Conservation (phyloP, 2,329 filamentous ascomycete genomes). For the Lasiodiplodia citricola region DNA sequence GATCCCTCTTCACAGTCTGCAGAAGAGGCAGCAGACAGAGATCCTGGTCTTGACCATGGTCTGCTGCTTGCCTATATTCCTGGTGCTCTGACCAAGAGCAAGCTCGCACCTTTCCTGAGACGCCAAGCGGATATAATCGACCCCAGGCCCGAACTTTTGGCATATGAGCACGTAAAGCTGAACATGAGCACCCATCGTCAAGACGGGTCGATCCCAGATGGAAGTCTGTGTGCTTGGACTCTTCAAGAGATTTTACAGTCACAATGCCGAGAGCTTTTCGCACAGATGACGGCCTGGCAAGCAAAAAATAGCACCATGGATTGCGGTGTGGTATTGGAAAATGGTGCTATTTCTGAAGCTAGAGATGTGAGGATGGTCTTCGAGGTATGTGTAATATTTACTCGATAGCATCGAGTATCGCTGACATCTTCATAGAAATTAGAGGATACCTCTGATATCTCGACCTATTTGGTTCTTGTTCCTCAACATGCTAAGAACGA, state of each 20-base stretch:
- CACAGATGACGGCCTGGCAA: slow-evolving; percentile 52
- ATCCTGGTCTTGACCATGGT: slow-evolving; percentile 74
- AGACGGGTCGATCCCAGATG: slow-evolving; percentile 50
- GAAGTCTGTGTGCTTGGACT: slow-evolving; percentile 48
- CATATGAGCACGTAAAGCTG: slow-evolving; percentile 42
- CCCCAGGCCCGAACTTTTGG: slow-evolving; percentile 23
- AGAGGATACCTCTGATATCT: slow-evolving; percentile 14
- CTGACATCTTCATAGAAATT: slow-evolving; percentile 16
- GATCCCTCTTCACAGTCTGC: slow-evolving; percentile 59
- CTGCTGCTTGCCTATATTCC: slow-evolving; percentile 80
- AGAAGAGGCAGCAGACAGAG: slow-evolving; percentile 78
- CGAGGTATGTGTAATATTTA: slow-evolving; percentile 44
- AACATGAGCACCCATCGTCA: slow-evolving; percentile 44
- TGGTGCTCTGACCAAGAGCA: slow-evolving; percentile 69
- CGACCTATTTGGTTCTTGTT: slow-evolving; percentile 35
- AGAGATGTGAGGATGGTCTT: slow-evolving; percentile 66
- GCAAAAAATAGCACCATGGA: slow-evolving; percentile 66
- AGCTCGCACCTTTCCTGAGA: slow-evolving; percentile 65
- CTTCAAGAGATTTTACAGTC: slow-evolving; percentile 40
- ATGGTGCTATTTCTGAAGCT: slow-evolving; percentile 39
- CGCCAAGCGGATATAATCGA: slow-evolving; percentile 43
- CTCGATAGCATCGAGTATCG: not conserved
- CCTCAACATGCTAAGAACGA: slow-evolving; percentile 23
- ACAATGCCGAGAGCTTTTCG: slow-evolving; percentile 40
- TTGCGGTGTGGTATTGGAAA: slow-evolving; percentile 62